phyloP scores from a whole-genome alignment of 257 asterid species.

The Rhazya stricta region DNA sequence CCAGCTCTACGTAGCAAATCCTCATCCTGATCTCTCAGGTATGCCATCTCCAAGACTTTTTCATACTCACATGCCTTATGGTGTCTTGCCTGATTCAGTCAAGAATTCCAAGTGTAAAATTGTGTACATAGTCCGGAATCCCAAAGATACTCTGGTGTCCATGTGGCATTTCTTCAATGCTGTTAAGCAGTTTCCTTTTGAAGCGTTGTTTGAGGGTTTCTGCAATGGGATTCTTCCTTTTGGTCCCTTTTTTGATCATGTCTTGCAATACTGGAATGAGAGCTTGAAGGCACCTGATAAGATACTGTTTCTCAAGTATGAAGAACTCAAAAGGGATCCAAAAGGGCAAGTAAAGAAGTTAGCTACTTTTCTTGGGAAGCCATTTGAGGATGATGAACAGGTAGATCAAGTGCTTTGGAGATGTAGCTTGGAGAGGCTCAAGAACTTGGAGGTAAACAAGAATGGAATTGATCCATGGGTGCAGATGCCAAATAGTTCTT shows the following conservation, averaged over 20 bases:
- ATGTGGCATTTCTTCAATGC: neutral
- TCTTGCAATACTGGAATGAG: constrained; percentile 31
- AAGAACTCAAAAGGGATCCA: constrained; percentile 35
- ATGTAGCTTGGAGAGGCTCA: constrained; percentile 42
- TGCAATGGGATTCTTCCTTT: constrained; percentile 29
- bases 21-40: constrained; percentile 13
- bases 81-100: neutral
- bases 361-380: constrained; percentile 37
- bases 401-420: constrained; percentile 33
- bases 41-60: constrained; percentile 4
- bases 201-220: constrained; percentile 25
- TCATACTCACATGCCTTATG: constrained; percentile 7
- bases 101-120: constrained; percentile 6
- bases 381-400: constrained; percentile 21
- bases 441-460: constrained; percentile 41
- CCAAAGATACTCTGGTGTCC: neutral
- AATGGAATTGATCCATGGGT: constrained; percentile 19
- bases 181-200: constrained; percentile 21
- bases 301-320: constrained; percentile 38
- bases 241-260: constrained; percentile 38
- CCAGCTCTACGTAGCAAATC: neutral
- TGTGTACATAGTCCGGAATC: constrained; percentile 3
- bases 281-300: constrained; percentile 34
- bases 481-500: constrained; percentile 31
- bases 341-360: constrained; percentile 28